phyloP scores from a whole-genome alignment of 2,329 filamentous ascomycete genomes.

The Fusarium beomiforme region DNA sequence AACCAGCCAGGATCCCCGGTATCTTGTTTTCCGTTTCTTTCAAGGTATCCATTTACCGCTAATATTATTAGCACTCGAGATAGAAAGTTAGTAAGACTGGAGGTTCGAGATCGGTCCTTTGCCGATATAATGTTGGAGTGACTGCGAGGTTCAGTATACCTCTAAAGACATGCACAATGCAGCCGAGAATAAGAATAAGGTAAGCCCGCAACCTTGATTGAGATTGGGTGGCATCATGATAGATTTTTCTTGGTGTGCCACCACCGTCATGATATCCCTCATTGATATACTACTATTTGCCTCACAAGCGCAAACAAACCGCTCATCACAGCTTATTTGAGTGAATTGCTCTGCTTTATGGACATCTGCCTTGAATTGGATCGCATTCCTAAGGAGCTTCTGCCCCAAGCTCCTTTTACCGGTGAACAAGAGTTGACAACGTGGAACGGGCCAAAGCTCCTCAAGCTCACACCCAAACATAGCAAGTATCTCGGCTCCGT shows the following conservation, averaged over 20 bases:
- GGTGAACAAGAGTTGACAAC: slow-evolving; percentile 4
- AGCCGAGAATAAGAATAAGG: slow-evolving; percentile 4
- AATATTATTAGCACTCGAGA: slow-evolving; percentile 18
- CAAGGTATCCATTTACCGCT: slow-evolving; percentile 13
- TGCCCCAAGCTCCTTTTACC: neutral
- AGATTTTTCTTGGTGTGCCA: slow-evolving; percentile 7
- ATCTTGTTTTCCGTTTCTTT: neutral
- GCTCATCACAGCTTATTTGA: neutral
- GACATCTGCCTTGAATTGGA: neutral
- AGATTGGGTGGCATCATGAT: slow-evolving; percentile 18
- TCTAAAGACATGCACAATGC: slow-evolving; percentile 1
- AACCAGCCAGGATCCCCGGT: slow-evolving; percentile 37
- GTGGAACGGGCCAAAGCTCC: slow-evolving; percentile 23
- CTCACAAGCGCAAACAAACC: slow-evolving; percentile 1
- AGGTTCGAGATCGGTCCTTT: slow-evolving; percentile 27
- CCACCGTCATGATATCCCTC: slow-evolving; percentile 32
- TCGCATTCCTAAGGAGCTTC: neutral
- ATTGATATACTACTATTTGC: neutral
- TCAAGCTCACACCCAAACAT: neutral
- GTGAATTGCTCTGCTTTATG: neutral
- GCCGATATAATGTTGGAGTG: slow-evolving; percentile 8
- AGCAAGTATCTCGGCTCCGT: slow-evolving; percentile 17
- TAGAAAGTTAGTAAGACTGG: neutral
- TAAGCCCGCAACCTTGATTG: slow-evolving; percentile 3
- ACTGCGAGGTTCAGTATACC: neutral